These are phyloP conservation scores for Marasmius tenuissimus DNA, from an alignment of 1,284 basidiomycete genomes.

Conservation along the genomic window DNA sequence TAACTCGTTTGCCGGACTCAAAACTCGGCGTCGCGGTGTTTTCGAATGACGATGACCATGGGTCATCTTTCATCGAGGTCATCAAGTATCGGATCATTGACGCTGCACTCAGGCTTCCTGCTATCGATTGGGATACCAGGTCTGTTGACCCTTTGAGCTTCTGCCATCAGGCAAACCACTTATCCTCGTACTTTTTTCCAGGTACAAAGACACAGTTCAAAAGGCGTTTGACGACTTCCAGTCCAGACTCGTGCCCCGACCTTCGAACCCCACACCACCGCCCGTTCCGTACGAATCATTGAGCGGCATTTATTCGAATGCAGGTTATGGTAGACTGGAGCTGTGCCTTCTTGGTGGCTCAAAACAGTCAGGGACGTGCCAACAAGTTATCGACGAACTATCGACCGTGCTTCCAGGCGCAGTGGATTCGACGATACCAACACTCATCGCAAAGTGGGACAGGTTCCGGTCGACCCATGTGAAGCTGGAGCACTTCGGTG, in stretches of 20 bases:
- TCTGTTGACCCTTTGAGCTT: not conserved
- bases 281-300: slow-evolving; percentile 15
- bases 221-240: not conserved
- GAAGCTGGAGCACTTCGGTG: slow-evolving; percentile 20
- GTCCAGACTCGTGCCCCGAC: slow-evolving; percentile 16
- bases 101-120: slow-evolving; percentile 16
- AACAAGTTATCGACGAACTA: slow-evolving; percentile 14
- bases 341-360: slow-evolving; percentile 19
- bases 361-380: slow-evolving; percentile 9
- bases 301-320: slow-evolving; percentile 19
- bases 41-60: slow-evolving; percentile 22
- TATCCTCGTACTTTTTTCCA: not conserved
- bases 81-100: slow-evolving; percentile 25
- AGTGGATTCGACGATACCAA: slow-evolving; percentile 16
- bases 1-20: slow-evolving; percentile 23
- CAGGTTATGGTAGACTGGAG: slow-evolving; percentile 22
- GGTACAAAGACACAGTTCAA: slow-evolving; percentile 7
- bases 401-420: slow-evolving; percentile 17
- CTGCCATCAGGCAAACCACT: not conserved
- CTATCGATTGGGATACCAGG: slow-evolving; percentile 24
- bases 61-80: slow-evolving; percentile 11
- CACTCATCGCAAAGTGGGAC: slow-evolving; percentile 21
- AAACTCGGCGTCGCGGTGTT: slow-evolving; percentile 26
- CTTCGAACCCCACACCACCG: slow-evolving; percentile 18
- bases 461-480: slow-evolving; percentile 18